Evolutionary conservation across 306 rosid genomes (phyloP).

Genomic region (cucumber (Cucumis sativus)): DNA sequence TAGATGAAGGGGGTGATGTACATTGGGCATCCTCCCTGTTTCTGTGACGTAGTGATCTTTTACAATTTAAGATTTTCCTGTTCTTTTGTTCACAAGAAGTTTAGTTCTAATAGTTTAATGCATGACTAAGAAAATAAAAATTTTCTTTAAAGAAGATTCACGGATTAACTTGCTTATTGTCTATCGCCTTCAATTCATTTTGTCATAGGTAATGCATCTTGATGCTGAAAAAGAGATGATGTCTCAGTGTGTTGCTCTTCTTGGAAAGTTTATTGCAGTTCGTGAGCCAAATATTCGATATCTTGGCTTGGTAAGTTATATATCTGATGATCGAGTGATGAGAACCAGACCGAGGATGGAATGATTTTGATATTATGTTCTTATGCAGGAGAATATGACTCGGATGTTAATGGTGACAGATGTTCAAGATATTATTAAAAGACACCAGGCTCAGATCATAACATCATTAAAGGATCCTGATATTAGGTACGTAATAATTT

Average conservation of each 20-base stretch:
- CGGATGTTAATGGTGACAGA: constrained; percentile 98
- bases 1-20: background rate
- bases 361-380: constrained; percentile 10
- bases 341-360: constrained; percentile 3
- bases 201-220: constrained; percentile 93
- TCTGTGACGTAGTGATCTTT: background rate
- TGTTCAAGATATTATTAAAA: constrained; percentile 95
- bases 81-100: background rate
- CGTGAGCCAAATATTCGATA: constrained; percentile 99
- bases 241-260: constrained; percentile 99
- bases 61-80: background rate
- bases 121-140: background rate
- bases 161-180: background rate
- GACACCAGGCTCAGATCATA: constrained; percentile 98
- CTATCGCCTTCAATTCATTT: background rate
- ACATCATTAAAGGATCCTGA: constrained; percentile 98
- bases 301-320: constrained; percentile 80
- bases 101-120: background rate
- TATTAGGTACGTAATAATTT: constrained; percentile 55
- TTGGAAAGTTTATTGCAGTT: constrained; percentile 96
- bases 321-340: background rate
- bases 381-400: constrained; percentile 90
- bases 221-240: constrained; percentile 99
- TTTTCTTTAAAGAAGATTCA: background rate
- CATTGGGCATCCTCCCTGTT: background rate